Evolutionary conservation across 352 stramenopile genomes (phyloP), one percentile per base, ranked within the genome.

Genomic region (Pythium guiyangense): DNA sequence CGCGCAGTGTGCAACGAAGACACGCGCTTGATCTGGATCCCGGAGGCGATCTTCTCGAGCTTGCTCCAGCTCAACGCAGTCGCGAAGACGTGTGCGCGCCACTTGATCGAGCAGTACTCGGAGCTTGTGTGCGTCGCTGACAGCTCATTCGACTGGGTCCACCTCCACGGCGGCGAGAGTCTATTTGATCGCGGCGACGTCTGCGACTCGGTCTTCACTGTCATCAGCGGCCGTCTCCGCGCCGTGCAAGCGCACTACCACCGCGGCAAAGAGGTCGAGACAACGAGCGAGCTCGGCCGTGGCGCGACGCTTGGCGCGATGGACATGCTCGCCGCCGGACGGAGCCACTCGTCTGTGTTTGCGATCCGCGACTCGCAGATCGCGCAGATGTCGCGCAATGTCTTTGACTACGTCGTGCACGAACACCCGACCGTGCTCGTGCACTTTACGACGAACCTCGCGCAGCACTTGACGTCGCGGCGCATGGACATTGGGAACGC

Each of bases 311-410:
- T 95, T 1, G 83, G 85, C 39, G 85, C 79, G 11, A 70, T 95
- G 64, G 85, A 95, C 53, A 92, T 95, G 85, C 67, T 95, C 11
- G 74, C 81, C 3, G 72, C 79, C 20, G 74, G 76, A 17, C 66
- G 74, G 20, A 90, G 80, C 52, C 88, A 90, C 44, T 90, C 83
- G 12, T 90, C 83, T 0, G 85, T 95, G 29, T 93, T 92, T 69
- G 83, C 85, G 4, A 84, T 92, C 50, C 85, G 85, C 31, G 85
- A 95, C 57, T 95, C 81, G 0, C 81, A 93, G 52, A 91, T 95
- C 47, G 86, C 83, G n/a, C 75, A 91, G 49, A 95, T 95, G 85
- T 85, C 85, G 2, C 73, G 84, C 10, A 86, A 84, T 52, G 83
- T 95, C 25, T 93, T 95, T 43, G 85, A 95, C 60, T 95, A 85